Base-by-base conservation (phyloP, 2,329 filamentous ascomycete species). In the Emmonsiellopsis sp. region DNA sequence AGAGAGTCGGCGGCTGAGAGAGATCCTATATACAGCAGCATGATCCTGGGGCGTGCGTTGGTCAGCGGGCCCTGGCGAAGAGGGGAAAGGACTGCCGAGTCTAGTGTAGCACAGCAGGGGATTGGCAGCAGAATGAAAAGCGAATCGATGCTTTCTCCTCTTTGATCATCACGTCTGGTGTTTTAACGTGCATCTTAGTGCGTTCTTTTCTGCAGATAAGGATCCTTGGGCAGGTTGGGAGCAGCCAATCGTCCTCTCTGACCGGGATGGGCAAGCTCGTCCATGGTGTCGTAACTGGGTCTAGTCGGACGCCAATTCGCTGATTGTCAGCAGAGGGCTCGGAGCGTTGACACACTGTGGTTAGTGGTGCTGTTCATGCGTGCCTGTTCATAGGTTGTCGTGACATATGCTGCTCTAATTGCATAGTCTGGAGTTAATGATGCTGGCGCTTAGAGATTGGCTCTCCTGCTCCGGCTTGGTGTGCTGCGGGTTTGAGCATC, bases 371-470 rank as follows among this genome's bases (percentile, higher is more conserved):
- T 38, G 32, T 37, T 48, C n/a, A 48, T 48, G 45, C 32, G 32
- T 10, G 16, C 10, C n/a, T 48, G 16, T 30, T 48, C 10, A 38
- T 38, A 48, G 34, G 46, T 37, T 38, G 34, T 30, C 35, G 35
- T 40, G 15, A 15, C 20, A 7, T 30, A 38, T 16, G 11, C 2
- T 48, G 9, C 9, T 37, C 32, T 15, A 8, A 11, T 16, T 48
- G 15, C 34, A 48, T 13, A 38, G 55, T 57, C 41, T 43, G 16
- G 52, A 46, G 55, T 52, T 47, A 20, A 43, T 16, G 16, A 11
- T 34, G 43, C 55, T 53, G 58, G 62, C 62, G 62, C 62, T 56
- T 64, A 63, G 60, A 51, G 55, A 58, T 49, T 54, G 52, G 52
- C 32, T 38, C 26, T 44, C 42, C 16, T 48, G 43, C 31, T 49